Evolutionary conservation across 169 alveolate genomes (phyloP).

Genomic region (Plasmodium chabaudi): DNA sequence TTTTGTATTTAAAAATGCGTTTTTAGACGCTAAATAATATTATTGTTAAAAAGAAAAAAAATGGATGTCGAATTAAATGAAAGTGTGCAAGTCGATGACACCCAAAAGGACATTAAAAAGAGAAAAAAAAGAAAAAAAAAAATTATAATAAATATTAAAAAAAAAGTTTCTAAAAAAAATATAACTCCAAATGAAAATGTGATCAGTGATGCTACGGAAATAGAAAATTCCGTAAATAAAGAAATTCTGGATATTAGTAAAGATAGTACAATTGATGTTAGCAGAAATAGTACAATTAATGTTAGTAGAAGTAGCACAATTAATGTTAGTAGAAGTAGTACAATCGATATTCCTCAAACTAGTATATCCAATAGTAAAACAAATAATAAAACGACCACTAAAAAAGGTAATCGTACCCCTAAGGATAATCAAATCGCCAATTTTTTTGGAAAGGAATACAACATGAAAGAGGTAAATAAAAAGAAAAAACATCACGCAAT

Average conservation of each 20-base stretch:
- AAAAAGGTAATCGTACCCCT: conserved; percentile 8
- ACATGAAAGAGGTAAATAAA: conserved; percentile 24
- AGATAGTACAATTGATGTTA: neutral
- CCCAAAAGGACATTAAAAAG: conserved; percentile 4
- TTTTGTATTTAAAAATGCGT: neutral
- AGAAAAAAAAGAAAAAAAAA: conserved; percentile 49
- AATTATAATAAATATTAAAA: conserved; percentile 49
- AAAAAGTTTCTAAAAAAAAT: conserved; percentile 7
- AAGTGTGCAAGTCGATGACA: neutral
- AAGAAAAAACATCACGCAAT: neutral
- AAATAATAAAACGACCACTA: neutral
- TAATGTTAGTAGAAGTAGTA: neutral
- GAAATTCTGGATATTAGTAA: neutral
- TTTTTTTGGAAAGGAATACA: conserved; percentile 41
- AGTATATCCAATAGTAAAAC: neutral
- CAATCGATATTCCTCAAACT: neutral
- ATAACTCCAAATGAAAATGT: conserved; percentile 1
- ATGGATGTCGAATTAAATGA: conserved; percentile 29
- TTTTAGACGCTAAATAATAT: neutral
- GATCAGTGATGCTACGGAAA: neutral
- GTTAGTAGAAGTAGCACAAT: neutral
- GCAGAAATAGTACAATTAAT: neutral
- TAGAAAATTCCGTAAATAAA: too few species aligned
- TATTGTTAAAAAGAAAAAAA: neutral
- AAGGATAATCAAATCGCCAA: too few species aligned